phyloP scores from a whole-genome alignment of 2,329 filamentous ascomycete species.

The Diaporthe nobilis region DNA sequence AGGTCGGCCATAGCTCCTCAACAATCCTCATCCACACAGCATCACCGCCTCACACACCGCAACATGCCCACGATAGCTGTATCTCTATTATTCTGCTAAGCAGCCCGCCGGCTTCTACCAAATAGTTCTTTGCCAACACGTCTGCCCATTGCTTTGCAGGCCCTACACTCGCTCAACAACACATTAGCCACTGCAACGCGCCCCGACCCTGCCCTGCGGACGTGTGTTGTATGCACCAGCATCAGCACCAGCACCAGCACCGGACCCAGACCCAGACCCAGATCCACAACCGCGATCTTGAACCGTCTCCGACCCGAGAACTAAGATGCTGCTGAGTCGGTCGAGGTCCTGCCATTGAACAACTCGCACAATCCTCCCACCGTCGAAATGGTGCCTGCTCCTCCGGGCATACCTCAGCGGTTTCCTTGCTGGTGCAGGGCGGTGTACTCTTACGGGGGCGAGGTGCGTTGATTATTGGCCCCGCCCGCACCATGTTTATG shows the following conservation, averaged over 20 bases:
- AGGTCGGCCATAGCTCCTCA: slow-evolving; percentile 36
- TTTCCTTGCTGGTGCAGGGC: slow-evolving; percentile 95
- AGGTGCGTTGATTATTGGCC: slow-evolving; percentile 63
- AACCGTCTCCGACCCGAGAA: slow-evolving; percentile 3
- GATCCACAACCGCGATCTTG: not conserved
- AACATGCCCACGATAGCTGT: slow-evolving; percentile 27
- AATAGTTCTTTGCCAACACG: slow-evolving; percentile 10
- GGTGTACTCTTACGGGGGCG: slow-evolving; percentile 94
- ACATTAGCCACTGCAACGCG: not conserved
- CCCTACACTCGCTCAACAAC: slow-evolving; percentile 27
- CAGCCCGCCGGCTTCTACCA: not conserved
- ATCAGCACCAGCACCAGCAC: not conserved
- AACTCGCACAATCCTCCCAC: slow-evolving; percentile 34
- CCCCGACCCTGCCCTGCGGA: not conserved
- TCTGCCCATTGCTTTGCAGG: slow-evolving; percentile 24
- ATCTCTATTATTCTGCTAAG: slow-evolving; percentile 23
- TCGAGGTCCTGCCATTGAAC: slow-evolving; percentile 34
- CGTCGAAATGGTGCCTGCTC: slow-evolving; percentile 66
- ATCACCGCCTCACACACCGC: slow-evolving; percentile 32
- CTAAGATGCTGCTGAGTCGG: slow-evolving; percentile 41
- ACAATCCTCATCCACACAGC: slow-evolving; percentile 25
- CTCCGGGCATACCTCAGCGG: slow-evolving; percentile 76
- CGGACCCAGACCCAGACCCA: not conserved
- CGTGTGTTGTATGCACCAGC: slow-evolving; percentile 10
- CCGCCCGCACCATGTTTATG: not conserved